Evolutionary conservation across 306 rosid genomes (phyloP).

Genomic region (Quercus cerris): DNA sequence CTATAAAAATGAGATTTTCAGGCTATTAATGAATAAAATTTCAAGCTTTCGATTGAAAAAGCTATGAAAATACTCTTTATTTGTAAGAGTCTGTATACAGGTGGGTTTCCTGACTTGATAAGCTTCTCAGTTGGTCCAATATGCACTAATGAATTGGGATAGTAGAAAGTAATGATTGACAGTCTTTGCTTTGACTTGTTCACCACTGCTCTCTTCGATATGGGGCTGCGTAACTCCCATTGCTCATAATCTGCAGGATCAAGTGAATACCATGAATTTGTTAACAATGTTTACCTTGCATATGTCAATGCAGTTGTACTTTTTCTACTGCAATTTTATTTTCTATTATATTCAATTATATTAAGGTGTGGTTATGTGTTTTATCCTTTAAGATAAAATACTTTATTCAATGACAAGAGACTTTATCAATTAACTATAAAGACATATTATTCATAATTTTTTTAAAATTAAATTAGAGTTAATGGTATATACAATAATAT

Average conservation of each 20-base stretch:
- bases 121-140: conserved; percentile 30
- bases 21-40: conserved; percentile 37
- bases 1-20: conserved; percentile 8
- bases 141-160: conserved; percentile 23
- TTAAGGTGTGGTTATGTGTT: too few species aligned
- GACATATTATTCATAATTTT: too few species aligned
- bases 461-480: too few species aligned
- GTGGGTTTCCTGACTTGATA: conserved; percentile 22
- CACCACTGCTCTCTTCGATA: conserved; percentile 39
- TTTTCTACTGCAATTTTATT: too few species aligned
- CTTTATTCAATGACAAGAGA: too few species aligned
- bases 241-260: conserved; percentile 37
- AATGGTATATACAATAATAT: too few species aligned
- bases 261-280: not conserved
- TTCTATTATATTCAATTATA: too few species aligned
- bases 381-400: too few species aligned
- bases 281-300: too few species aligned
- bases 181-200: conserved; percentile 36
- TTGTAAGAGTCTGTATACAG: conserved; percentile 32
- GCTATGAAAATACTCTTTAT: conserved; percentile 30
- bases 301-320: too few species aligned
- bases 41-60: conserved; percentile 36
- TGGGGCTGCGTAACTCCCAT: conserved; percentile 51
- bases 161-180: conserved; percentile 38
- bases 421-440: too few species aligned